A percentile compares a stretch with the other conserved stretches of the same genome.
Conservation (phyloP, 495 filamentous ascomycete species). For the Neurospora discreta region DNA sequence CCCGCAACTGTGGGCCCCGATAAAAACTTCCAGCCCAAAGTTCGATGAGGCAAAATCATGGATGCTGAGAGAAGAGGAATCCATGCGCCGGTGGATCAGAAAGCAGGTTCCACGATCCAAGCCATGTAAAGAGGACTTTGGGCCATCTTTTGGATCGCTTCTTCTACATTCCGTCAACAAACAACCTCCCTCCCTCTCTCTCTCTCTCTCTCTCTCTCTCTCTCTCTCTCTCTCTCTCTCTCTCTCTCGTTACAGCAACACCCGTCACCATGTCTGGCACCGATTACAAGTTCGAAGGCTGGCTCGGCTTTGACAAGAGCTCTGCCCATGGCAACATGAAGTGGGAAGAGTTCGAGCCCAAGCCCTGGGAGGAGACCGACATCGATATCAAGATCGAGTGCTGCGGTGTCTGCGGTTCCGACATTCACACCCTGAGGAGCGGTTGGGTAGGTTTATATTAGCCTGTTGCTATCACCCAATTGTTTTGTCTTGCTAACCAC, state of each 20-base stretch:
- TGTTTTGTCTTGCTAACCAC: not conserved
- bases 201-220: not conserved
- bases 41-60: not conserved
- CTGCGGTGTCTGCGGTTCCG: slow-evolving; percentile 75
- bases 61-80: not conserved
- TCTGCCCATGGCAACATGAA: slow-evolving; percentile 57
- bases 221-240: too few species aligned
- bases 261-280: slow-evolving; percentile 12
- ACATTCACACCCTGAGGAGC: slow-evolving; percentile 63
- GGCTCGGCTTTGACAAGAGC: slow-evolving; percentile 56
- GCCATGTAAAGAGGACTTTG: not conserved
- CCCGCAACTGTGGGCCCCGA: not conserved
- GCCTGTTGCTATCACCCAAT: too few species aligned
- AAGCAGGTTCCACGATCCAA: not conserved
- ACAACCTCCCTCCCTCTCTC: not conserved
- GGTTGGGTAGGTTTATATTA: slow-evolving; percentile 56
- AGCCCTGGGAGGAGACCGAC: slow-evolving; percentile 67
- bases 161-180: not conserved
- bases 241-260: not conserved
- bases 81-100: not conserved
- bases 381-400: slow-evolving; percentile 70
- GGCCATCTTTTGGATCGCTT: not conserved
- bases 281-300: slow-evolving; percentile 58
- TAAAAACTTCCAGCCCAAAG: not conserved
- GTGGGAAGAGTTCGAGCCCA: slow-evolving; percentile 64